Base-by-base conservation (phyloP, 768 basidiomycete genomes). In the Hydnomerulius pinastri region DNA sequence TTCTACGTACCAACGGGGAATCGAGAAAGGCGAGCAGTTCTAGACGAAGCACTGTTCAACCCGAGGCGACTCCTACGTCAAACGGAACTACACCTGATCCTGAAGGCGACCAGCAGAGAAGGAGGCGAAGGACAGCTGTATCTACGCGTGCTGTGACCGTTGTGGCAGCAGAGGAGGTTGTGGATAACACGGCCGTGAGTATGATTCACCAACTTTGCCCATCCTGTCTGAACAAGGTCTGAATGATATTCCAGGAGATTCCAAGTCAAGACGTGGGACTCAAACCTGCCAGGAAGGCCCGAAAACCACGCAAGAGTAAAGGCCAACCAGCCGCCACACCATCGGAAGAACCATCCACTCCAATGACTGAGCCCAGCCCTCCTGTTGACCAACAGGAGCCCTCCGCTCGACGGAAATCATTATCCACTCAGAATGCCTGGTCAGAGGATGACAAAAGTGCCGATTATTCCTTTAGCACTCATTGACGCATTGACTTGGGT, bases 401-500 rank as follows among this genome's bases (percentile, higher is more conserved):
- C 7, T 38, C 51, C 17, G 36, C 43, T 42, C 59, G 54, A 24
- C 59, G 60, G 47, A 66, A 62, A 62, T 63, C 51, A 47, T 46
- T 55, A 46, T 62, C 73, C 40, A 73, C 59, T n/a, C 51, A 63
- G 24, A 69, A 65, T 32, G 77, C 77, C 41, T 89, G 87, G 86
- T 80, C 82, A 3, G 79, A 81, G 8, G 80, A 82, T 29, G 88
- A 91, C 59, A 83, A 82, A 72, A 74, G 83, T 83, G 49, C 58
- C 77, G 67, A 43, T 37, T n/a, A 25, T 21, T 49, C 37, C 13
- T 24, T 17, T 35, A 46, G 21, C 32, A 43, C 23, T 39, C 37
- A 35, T 37, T 43, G 45, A 55, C 17, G 27, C 47, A 42, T 54
- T 41, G 38, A 45, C 49, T 46, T 44, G 53, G n/a, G 53, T 36